Evolutionary conservation across 768 basidiomycete genomes (phyloP).

Genomic region (Boletales sp.): DNA sequence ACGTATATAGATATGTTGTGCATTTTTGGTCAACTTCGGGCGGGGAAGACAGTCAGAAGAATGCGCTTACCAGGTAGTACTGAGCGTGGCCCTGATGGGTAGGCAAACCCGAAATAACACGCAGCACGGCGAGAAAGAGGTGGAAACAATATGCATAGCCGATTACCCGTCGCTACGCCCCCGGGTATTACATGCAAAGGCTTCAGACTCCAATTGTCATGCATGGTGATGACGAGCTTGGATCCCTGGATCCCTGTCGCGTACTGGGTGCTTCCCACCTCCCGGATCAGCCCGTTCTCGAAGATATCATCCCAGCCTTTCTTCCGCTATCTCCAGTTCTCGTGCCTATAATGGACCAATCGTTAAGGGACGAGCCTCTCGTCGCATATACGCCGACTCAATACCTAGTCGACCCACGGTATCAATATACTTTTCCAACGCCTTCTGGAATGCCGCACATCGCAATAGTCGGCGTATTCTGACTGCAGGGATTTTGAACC

Average conservation of each 20-base stretch:
- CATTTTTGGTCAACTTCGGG: too few species aligned
- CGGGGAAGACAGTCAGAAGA: too few species aligned
- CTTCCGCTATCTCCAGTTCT: background rate
- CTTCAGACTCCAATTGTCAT: background rate
- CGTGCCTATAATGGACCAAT: slow-evolving; percentile 5
- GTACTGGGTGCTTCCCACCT: background rate
- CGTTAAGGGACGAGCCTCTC: slow-evolving; percentile 3
- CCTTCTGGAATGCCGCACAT: too few species aligned
- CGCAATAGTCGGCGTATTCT: slow-evolving; percentile 22
- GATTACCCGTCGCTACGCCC: too few species aligned
- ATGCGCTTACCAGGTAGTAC: too few species aligned
- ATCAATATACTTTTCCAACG: slow-evolving; percentile 16
- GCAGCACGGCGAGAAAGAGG: too few species aligned
- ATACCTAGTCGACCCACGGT: slow-evolving; percentile 24
- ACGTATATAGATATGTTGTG: too few species aligned
- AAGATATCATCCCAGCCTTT: slow-evolving; percentile 9
- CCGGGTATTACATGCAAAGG: too few species aligned
- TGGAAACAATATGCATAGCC: too few species aligned
- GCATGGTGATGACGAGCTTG: background rate
- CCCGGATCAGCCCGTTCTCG: slow-evolving; percentile 6
- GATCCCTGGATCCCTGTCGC: background rate
- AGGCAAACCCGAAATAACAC: too few species aligned
- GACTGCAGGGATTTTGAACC: slow-evolving; percentile 27
- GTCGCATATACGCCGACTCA: slow-evolving; percentile 16
- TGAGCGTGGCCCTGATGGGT: too few species aligned